These are phyloP conservation scores for Kwoniella dendrophila DNA, from an alignment of 768 basidiomycete genomes.

Conservation along the genomic window DNA sequence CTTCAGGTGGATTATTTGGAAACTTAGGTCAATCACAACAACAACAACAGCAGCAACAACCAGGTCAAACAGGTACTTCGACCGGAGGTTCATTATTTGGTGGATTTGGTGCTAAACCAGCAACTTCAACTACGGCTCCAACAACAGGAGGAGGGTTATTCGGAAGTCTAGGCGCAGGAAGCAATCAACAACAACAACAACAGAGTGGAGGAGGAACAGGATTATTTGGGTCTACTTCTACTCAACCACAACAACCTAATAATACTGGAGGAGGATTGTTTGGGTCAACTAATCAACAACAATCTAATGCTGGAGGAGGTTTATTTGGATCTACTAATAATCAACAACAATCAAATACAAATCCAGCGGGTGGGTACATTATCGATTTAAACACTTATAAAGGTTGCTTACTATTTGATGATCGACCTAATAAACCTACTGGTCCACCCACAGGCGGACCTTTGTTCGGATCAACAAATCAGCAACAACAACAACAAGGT, in stretches of 20 bases:
- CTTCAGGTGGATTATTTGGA: conserved; percentile 21
- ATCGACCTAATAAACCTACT: too few relatives aligned
- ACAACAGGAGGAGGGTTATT: not conserved
- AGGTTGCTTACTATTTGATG: too few relatives aligned
- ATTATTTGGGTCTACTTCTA: conserved; percentile 9
- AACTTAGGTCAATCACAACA: conserved; percentile 16
- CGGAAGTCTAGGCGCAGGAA: too few relatives aligned
- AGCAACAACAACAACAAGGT: conserved; percentile 1
- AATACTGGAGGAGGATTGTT: conserved; percentile 19
- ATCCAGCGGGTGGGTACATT: too few relatives aligned
- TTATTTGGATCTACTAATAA: conserved; percentile 11
- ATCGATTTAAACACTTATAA: too few relatives aligned
- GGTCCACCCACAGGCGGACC: too few relatives aligned
- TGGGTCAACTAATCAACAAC: conserved; percentile 3
- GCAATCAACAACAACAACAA: conserved; percentile 14
- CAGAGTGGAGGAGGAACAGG: conserved; percentile 7
- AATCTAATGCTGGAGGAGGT: not conserved
- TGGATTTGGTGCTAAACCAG: conserved; percentile 20
- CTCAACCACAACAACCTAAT: conserved; percentile 16
- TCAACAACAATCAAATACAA: conserved; percentile 14
- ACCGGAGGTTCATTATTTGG: conserved; percentile 22
- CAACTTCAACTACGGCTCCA: not conserved
- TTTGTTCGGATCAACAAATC: too few relatives aligned
- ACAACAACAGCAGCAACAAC: conserved; percentile 7
- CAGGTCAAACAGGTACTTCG: not conserved